A percentile compares a stretch with the other conserved stretches of the same genome.
These are phyloP conservation scores for Podaxis pistillaris DNA, from an alignment of 768 basidiomycete genomes.

Conservation along the genomic window DNA sequence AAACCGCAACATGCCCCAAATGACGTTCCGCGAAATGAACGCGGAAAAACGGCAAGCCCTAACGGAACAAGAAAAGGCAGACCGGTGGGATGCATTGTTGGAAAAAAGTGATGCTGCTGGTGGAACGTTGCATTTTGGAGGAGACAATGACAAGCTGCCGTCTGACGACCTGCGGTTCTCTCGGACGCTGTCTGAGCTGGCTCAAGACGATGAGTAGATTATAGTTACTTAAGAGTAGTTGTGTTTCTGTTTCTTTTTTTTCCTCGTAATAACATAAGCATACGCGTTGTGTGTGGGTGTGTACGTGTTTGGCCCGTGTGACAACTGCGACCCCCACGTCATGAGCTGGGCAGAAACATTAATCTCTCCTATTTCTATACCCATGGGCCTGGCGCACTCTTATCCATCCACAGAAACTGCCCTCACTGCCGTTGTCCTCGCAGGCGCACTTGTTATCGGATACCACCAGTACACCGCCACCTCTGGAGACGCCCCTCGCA, in stretches of 20 bases:
- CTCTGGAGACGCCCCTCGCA: neutral
- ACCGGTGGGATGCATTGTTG: constrained; percentile 68
- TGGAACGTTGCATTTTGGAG: constrained; percentile 65
- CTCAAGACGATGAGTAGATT: constrained; percentile 12
- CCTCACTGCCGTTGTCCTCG: constrained; percentile 36
- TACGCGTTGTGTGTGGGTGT: constrained; percentile 9
- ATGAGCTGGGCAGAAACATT: neutral
- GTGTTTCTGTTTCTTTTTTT: neutral
- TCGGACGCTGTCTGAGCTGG: constrained; percentile 14
- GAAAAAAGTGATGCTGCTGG: constrained; percentile 67
- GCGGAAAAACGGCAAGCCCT: constrained; percentile 35
- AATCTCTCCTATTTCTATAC: constrained; percentile 7
- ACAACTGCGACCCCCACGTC: constrained; percentile 9
- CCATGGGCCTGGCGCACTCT: constrained; percentile 42
- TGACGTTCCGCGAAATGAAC: constrained; percentile 50
- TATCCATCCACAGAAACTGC: constrained; percentile 31
- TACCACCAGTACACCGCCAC: constrained; percentile 28
- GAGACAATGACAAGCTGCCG: constrained; percentile 25
- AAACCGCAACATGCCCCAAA: constrained; percentile 1
- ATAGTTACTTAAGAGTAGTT: neutral
- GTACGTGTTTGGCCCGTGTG: constrained; percentile 14
- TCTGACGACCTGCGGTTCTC: constrained; percentile 14
- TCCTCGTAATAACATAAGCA: neutral
- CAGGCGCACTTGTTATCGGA: constrained; percentile 39
- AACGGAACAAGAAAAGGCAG: constrained; percentile 70